These are phyloP conservation scores for Penicillium desertorum DNA, from an alignment of 495 filamentous ascomycete genomes.

Conservation along the genomic window DNA sequence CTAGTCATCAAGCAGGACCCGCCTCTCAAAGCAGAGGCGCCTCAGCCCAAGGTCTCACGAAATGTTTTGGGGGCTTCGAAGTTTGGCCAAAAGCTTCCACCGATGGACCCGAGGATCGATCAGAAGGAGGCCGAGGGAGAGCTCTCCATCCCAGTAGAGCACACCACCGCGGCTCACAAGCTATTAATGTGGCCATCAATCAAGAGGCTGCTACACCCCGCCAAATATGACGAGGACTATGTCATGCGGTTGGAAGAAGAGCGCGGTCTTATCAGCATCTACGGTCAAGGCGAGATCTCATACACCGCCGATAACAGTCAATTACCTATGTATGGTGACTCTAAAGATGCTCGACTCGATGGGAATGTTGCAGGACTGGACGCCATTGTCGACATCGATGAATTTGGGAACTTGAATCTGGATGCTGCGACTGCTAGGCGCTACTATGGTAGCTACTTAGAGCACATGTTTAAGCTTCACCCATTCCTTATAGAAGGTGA, in stretches of 20 bases:
- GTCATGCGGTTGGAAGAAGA: constrained; percentile 74
- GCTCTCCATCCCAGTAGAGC: constrained; percentile 70
- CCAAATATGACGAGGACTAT: constrained; percentile 57
- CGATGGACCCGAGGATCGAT: constrained; percentile 4
- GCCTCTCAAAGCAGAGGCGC: not conserved
- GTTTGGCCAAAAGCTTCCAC: constrained; percentile 5
- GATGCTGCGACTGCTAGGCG: constrained; percentile 58
- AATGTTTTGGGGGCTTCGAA: constrained; percentile 1
- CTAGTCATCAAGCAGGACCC: constrained; percentile 14
- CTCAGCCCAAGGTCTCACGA: not conserved
- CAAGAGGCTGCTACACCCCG: constrained; percentile 49
- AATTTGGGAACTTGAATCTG: constrained; percentile 64
- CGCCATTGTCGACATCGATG: constrained; percentile 51
- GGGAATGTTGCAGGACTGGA: constrained; percentile 14
- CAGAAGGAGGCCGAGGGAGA: constrained; percentile 45
- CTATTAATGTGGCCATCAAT: constrained; percentile 71
- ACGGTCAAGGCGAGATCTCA: constrained; percentile 73
- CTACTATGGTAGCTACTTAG: constrained; percentile 69
- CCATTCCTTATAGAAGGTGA: constrained; percentile 69
- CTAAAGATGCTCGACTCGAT: constrained; percentile 7
- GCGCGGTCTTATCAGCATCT: constrained; percentile 72
- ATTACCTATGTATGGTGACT: constrained; percentile 18
- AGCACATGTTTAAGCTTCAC: constrained; percentile 84
- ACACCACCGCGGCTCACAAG: constrained; percentile 78
- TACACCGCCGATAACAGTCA: constrained; percentile 45